Conservation (phyloP, 2,329 filamentous ascomycete species). For the Metarhizium sp. region DNA sequence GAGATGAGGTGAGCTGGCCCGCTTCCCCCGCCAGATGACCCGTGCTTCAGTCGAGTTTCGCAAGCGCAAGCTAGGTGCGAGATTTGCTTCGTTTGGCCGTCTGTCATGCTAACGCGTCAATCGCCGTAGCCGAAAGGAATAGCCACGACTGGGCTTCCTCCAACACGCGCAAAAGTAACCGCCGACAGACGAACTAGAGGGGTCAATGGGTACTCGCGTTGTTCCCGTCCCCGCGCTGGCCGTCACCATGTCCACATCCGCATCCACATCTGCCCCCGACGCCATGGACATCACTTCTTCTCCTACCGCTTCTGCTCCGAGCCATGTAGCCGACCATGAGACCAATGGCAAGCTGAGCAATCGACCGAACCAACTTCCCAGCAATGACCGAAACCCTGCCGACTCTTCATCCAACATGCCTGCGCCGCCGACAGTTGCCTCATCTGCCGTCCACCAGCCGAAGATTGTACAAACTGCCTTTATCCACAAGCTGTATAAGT, state of each 20-base stretch:
- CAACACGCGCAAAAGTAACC: not conserved
- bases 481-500: conserved; percentile 99
- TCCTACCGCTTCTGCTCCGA: conserved; percentile 32
- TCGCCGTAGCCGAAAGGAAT: not conserved
- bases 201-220: conserved; percentile 34
- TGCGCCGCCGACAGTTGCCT: conserved; percentile 37
- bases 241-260: conserved; percentile 49
- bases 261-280: conserved; percentile 47
- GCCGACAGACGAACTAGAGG: conserved; percentile 1
- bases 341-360: conserved; percentile 25
- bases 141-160: not conserved
- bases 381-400: conserved; percentile 25
- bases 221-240: conserved; percentile 48
- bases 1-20: conserved; percentile 7
- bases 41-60: conserved; percentile 1
- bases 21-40: not conserved
- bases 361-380: conserved; percentile 26
- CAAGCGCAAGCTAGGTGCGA: conserved; percentile 1
- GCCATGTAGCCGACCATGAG: conserved; percentile 34
- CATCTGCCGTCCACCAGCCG: conserved; percentile 79
- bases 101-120: conserved; percentile 1
- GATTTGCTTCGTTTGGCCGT: not conserved
- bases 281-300: conserved; percentile 54
- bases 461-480: conserved; percentile 98
- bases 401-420: conserved; percentile 34